Evolutionary conservation across 2,329 filamentous ascomycete genomes (phyloP), one percentile per base, ranked within the genome.

Genomic region (Aspergillus quadricinctus): DNA sequence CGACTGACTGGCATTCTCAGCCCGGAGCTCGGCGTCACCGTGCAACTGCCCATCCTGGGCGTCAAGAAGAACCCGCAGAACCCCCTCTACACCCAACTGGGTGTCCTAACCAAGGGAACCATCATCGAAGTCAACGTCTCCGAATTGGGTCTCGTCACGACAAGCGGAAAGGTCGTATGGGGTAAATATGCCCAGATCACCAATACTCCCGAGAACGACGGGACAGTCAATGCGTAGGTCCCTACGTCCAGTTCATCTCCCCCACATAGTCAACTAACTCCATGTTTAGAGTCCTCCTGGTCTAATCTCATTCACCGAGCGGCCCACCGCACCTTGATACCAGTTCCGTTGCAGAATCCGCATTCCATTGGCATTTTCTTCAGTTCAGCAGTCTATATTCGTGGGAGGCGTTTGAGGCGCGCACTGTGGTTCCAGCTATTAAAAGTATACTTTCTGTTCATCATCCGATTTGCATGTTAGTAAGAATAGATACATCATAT

Each of bases 131-230:
- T 97, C 67, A 96, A 99, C 71, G 92, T 97, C 29, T 89, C 84
- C 55, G 94, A 99, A 73, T 77, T 97, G 61, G 94, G 94, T 61
- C 80, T 97, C 59, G 91, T 95, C 17, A 97, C 94, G 2, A 88
- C 92, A 1, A 87, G 86, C 60, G 94, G 94, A 61, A 97, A 97
- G 78, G 90, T 96, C 8, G 90, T 93, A 6, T 97, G 92, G 92
- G 92, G 90, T 65, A 82, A 90, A 64, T 94, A 87, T 77, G 89
- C 89, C 7, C 88, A 92, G 74, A 81, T 90, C 51, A 82, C 74
- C 52, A 78, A 66, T 55, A 75, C 68, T 50, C 71, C 70, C 31
- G 84, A 86, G 70, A 85, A 84, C 61, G 84, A 87, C 66, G 84
- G 84, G 35, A 85, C 83, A 70, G 75, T 86, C 51, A 84, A 83